These are phyloP conservation scores for Podaxis sp. DNA, from an alignment of 768 basidiomycete genomes.

Conservation along the genomic window DNA sequence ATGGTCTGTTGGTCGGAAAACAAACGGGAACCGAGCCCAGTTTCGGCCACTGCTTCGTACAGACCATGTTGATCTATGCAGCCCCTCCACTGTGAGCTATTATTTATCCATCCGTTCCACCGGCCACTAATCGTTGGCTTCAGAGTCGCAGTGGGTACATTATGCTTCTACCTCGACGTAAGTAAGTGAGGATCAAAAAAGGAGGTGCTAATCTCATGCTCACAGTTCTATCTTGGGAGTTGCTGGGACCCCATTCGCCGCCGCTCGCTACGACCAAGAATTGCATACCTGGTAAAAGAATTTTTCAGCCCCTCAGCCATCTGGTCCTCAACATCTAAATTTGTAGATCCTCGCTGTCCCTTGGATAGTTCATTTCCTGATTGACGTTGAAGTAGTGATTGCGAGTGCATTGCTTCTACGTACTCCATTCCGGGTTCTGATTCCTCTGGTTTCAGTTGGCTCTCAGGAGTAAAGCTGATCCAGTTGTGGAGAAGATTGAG, in stretches of 20 bases:
- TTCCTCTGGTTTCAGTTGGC: neutral
- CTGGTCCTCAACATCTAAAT: too few species aligned
- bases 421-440: neutral
- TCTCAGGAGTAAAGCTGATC: neutral
- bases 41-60: slow-evolving; percentile 1
- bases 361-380: slow-evolving; percentile 6
- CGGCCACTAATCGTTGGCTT: neutral
- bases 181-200: neutral
- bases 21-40: slow-evolving; percentile 2
- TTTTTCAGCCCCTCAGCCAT: neutral
- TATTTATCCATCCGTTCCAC: neutral
- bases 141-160: slow-evolving; percentile 11
- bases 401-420: neutral
- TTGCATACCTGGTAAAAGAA: neutral
- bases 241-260: slow-evolving; percentile 9
- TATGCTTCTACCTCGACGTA: slow-evolving; percentile 10
- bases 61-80: slow-evolving; percentile 5
- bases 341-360: slow-evolving; percentile 2
- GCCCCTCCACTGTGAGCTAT: slow-evolving; percentile 10
- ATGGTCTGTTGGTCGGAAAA: slow-evolving; percentile 9
- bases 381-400: slow-evolving; percentile 9
- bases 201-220: too few species aligned
- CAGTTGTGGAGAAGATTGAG: slow-evolving; percentile 4
- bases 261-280: neutral
- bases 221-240: slow-evolving; percentile 5